Conservation (phyloP, 495 filamentous ascomycete genomes). For the Elaphomyces granulatus region DNA sequence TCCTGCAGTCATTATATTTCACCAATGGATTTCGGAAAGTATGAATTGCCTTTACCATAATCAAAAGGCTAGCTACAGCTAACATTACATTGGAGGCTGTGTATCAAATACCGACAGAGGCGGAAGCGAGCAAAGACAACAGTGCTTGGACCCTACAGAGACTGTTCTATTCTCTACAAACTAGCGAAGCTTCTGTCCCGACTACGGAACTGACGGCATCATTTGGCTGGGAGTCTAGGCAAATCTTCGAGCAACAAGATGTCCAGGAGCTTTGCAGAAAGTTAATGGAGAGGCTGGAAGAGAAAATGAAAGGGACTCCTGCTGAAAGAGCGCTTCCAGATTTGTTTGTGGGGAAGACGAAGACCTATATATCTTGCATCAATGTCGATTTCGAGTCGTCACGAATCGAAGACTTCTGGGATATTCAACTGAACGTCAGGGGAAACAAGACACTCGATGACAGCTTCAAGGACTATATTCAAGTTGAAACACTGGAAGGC, state of each 20-base stretch:
- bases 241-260: constrained; percentile 98
- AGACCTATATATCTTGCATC: constrained; percentile 97
- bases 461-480: constrained; percentile 90
- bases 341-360: constrained; percentile 90
- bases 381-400: constrained; percentile 96
- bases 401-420: constrained; percentile 94
- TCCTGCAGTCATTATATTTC: constrained; percentile 92
- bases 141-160: constrained; percentile 90
- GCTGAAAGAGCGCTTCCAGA: constrained; percentile 84
- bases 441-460: constrained; percentile 86
- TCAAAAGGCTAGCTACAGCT: neutral
- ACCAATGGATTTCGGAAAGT: constrained; percentile 95
- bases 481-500: constrained; percentile 90
- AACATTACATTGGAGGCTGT: constrained; percentile 49
- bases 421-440: constrained; percentile 92
- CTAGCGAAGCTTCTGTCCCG: constrained; percentile 60
- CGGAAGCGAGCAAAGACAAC: constrained; percentile 65
- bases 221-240: constrained; percentile 94
- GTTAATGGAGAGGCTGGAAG: constrained; percentile 90
- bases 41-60: constrained; percentile 6
- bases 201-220: constrained; percentile 88
- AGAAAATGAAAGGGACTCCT: constrained; percentile 93
- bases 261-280: constrained; percentile 94
- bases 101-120: constrained; percentile 84
- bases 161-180: constrained; percentile 89